Conservation (phyloP, 129 eudicot species). For the Solidago caesia region DNA sequence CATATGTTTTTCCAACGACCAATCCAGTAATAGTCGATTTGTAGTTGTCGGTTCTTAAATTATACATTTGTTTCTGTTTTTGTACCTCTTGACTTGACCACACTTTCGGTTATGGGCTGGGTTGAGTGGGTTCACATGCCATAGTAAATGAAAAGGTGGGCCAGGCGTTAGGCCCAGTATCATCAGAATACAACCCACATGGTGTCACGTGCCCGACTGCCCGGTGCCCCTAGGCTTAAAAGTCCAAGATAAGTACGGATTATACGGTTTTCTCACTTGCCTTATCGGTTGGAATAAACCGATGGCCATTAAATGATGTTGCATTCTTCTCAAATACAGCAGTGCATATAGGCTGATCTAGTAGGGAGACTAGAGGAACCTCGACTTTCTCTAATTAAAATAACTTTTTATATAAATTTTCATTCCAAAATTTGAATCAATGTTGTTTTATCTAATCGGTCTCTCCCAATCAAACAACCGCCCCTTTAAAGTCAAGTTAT, state of each 20-base stretch:
- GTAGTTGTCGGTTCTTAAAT: slow-evolving; percentile 17
- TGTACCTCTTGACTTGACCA: not conserved
- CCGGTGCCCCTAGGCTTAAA: slow-evolving; percentile 17
- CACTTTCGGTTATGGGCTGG: slow-evolving; percentile 18
- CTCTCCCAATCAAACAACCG: too few species aligned
- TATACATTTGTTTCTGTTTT: not conserved
- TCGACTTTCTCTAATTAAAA: too few species aligned
- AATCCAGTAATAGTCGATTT: too few species aligned
- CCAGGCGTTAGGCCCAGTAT: slow-evolving; percentile 26
- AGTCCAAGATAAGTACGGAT: slow-evolving; percentile 38
- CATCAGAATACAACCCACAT: slow-evolving; percentile 23
- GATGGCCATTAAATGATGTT: slow-evolving; percentile 1
- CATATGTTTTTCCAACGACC: too few species aligned
- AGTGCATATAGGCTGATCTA: slow-evolving; percentile 13
- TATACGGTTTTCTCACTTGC: slow-evolving; percentile 27
- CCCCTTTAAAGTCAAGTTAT: too few species aligned
- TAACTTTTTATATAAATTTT: too few species aligned
- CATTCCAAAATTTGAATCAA: too few species aligned
- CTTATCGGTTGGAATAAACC: not conserved
- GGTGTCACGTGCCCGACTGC: slow-evolving; percentile 13
- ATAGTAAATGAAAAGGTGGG: slow-evolving; percentile 23
- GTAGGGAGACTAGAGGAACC: not conserved
- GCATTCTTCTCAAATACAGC: slow-evolving; percentile 16
- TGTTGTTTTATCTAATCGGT: too few species aligned
- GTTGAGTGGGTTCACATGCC: not conserved